A percentile compares a stretch with the other conserved stretches of the same genome.
Evolutionary conservation across 192 early-diverging fungal species (phyloP).

Genomic region (Podila verticillata): DNA sequence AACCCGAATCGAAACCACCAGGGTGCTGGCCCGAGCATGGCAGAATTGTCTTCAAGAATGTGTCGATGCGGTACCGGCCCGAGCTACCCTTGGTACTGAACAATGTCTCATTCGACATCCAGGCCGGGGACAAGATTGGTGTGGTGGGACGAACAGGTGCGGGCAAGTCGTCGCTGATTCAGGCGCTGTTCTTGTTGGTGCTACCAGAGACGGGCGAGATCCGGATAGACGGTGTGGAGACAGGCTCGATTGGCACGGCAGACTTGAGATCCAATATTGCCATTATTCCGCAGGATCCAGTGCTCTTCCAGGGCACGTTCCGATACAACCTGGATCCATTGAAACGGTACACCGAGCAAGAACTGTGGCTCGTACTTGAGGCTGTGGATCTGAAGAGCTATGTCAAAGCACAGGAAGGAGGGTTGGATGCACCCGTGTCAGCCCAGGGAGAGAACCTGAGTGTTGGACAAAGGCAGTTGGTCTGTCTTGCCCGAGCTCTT

Average conservation of each 20-base stretch:
- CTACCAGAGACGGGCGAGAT: constrained; percentile 73
- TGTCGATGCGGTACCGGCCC: constrained; percentile 78
- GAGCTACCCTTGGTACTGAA: constrained; percentile 75
- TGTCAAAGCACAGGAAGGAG: constrained; percentile 54
- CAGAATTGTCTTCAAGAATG: constrained; percentile 68
- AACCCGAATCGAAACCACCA: constrained; percentile 52
- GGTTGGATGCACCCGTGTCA: constrained; percentile 64
- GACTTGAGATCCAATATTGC: constrained; percentile 79
- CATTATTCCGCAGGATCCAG: constrained; percentile 86
- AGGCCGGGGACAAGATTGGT: constrained; percentile 78
- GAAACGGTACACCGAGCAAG: constrained; percentile 51
- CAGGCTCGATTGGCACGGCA: constrained; percentile 69
- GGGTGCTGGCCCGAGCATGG: constrained; percentile 53
- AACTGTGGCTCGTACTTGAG: constrained; percentile 75
- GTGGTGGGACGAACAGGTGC: constrained; percentile 89
- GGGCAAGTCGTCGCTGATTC: constrained; percentile 82
- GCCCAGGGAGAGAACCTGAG: constrained; percentile 78
- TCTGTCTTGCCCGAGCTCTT: constrained; percentile 70
- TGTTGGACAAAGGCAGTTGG: constrained; percentile 80
- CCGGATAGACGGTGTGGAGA: constrained; percentile 78
- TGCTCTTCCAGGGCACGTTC: constrained; percentile 57
- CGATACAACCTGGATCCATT: constrained; percentile 66
- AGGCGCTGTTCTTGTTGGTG: constrained; percentile 79
- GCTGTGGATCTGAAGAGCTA: constrained; percentile 47
- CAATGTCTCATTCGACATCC: constrained; percentile 70